phyloP scores from a whole-genome alignment of 371 early-diverging fungal species.

The Coemansia linderi region DNA sequence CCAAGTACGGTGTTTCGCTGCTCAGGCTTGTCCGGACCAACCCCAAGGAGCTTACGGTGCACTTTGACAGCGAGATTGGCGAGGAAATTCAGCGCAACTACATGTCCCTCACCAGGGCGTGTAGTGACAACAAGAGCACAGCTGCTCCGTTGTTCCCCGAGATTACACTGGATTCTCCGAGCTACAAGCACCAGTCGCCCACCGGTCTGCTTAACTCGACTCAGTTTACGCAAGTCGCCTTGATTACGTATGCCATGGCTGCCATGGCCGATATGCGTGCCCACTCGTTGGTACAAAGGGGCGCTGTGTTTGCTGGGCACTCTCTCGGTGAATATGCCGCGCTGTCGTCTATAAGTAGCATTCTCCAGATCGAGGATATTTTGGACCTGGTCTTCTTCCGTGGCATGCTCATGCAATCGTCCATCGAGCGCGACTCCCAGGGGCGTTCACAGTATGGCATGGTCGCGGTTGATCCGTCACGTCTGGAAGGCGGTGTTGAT shows the following conservation, averaged over 20 bases:
- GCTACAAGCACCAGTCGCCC: conserved; percentile 85
- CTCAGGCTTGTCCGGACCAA: conserved; percentile 90
- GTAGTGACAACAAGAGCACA: no score
- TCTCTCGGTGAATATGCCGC: conserved; percentile 95
- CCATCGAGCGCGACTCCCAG: no score
- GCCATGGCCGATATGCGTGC: conserved; percentile 88
- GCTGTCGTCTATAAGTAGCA: conserved; percentile 84
- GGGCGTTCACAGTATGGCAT: no score
- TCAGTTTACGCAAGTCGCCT: conserved; percentile 93
- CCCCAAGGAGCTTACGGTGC: conserved; percentile 83
- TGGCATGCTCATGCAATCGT: conserved; percentile 91
- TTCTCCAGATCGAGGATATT: conserved; percentile 78
- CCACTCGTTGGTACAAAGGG: conserved; percentile 78
- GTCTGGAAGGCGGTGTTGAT: no score
- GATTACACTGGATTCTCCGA: conserved; percentile 71
- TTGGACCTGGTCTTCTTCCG: conserved; percentile 95
- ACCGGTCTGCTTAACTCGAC: conserved; percentile 90
- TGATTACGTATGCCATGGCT: conserved; percentile 90
- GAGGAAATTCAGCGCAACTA: conserved; percentile 74
- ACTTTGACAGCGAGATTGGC: conserved; percentile 92
- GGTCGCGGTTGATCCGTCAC: no score
- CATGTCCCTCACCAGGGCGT: conserved; percentile 13
- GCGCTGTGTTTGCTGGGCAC: conserved; percentile 93
- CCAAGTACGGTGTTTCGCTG: conserved; percentile 89
- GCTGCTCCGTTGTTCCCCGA: conserved; percentile 76